phyloP scores from a whole-genome alignment of 2,329 filamentous ascomycete species.

The Penicillium sp. region DNA sequence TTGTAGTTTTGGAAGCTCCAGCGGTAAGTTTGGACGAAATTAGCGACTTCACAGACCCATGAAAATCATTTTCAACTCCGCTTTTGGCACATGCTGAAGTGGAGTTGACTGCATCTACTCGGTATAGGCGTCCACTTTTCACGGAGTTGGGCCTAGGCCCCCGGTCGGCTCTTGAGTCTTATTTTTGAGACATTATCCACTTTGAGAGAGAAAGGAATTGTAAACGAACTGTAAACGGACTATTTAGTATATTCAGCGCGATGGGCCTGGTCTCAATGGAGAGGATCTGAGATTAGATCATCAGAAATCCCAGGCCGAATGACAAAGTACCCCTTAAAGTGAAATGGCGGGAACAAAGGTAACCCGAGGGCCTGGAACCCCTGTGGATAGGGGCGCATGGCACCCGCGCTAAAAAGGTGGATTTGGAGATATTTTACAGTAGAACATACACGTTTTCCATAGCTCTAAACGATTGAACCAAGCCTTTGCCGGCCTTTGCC shows the following conservation, averaged over 20 bases:
- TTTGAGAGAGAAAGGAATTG: not conserved
- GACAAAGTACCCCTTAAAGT: too few species aligned
- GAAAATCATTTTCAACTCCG: not conserved
- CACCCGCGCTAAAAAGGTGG: not conserved
- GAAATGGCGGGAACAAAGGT: not conserved
- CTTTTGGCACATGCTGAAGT: not conserved
- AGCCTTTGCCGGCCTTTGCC: too few species aligned
- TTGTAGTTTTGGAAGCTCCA: too few species aligned
- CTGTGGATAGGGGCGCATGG: not conserved
- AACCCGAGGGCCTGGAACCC: not conserved
- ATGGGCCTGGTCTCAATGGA: too few species aligned
- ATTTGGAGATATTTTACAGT: not conserved
- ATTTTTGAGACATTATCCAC: not conserved
- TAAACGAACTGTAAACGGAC: not conserved
- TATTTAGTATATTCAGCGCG: not conserved
- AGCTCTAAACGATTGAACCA: not conserved
- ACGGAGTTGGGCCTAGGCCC: not conserved
- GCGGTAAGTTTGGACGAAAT: not conserved
- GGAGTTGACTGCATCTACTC: not conserved
- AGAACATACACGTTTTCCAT: not conserved
- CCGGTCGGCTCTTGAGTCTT: not conserved
- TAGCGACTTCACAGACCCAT: not conserved
- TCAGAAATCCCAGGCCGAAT: too few species aligned
- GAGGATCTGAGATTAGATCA: too few species aligned
- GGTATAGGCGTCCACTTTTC: not conserved